Evolutionary conservation across 176 grass and related monocot genomes (phyloP).

Genomic region (Ensete glaucum): DNA sequence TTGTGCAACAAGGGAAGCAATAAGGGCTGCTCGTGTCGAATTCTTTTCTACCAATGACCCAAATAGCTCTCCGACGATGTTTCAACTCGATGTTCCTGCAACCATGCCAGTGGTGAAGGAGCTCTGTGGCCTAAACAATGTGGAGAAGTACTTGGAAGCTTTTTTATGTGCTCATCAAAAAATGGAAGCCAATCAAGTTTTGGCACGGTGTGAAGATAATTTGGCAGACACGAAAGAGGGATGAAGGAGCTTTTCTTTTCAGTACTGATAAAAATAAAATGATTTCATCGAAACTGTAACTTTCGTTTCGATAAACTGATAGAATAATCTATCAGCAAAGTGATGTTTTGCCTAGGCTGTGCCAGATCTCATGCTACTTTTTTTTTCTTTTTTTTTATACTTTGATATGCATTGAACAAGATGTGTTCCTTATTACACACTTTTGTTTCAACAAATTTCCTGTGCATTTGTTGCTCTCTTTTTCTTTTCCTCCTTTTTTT

Average conservation of each 20-base stretch:
- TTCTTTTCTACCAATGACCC: conserved; percentile 20
- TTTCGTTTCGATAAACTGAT: no score
- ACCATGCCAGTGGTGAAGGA: conserved; percentile 85
- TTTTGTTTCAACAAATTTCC: no score
- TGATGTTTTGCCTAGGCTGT: no score
- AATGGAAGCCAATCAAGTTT: background rate
- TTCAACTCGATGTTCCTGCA: conserved; percentile 76
- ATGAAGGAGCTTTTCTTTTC: background rate
- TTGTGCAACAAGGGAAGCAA: conserved; percentile 82
- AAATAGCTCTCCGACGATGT: conserved; percentile 22
- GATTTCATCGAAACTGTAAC: no score
- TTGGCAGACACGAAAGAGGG: background rate
- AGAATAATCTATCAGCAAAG: no score
- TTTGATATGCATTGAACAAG: no score
- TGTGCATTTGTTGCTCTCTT: no score
- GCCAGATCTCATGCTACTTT: no score
- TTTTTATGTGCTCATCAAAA: background rate
- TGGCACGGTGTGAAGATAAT: background rate
- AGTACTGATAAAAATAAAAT: background rate
- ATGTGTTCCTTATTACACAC: no score
- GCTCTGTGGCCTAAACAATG: conserved; percentile 73
- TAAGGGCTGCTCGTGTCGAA: conserved; percentile 54
- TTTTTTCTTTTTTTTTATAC: no score
- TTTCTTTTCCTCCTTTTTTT: no score
- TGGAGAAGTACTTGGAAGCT: conserved; percentile 69